Evolutionary conservation across 441 rosid species (phyloP).

Genomic region (Omphalea diandra): DNA sequence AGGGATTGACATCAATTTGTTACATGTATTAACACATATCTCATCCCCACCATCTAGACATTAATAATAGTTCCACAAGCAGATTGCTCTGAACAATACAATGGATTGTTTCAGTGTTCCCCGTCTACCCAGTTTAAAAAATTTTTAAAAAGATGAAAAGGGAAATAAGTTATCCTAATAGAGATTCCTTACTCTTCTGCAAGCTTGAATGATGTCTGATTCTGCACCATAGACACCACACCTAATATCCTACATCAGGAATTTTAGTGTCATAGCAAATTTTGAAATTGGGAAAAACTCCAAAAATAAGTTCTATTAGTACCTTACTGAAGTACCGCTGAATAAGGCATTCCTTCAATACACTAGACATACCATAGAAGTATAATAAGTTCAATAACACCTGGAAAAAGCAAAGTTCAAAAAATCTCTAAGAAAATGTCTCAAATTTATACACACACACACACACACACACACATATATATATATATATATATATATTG

Average conservation of each 20-base stretch:
- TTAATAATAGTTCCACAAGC: slow-evolving; percentile 1
- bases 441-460: no score
- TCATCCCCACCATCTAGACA: background rate
- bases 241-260: slow-evolving; percentile 44
- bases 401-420: slow-evolving; percentile 26
- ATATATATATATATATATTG: no score
- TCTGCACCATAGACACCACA: slow-evolving; percentile 34
- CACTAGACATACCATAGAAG: slow-evolving; percentile 65
- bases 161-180: slow-evolving; percentile 4
- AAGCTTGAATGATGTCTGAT: slow-evolving; percentile 40
- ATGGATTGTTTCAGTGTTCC: background rate
- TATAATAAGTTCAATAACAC: slow-evolving; percentile 57
- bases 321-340: slow-evolving; percentile 74
- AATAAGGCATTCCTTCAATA: slow-evolving; percentile 61
- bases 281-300: background rate
- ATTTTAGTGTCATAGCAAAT: slow-evolving; percentile 16
- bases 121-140: background rate
- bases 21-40: background rate
- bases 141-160: no score
- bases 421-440: slow-evolving; percentile 3
- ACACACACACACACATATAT: no score
- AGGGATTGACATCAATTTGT: slow-evolving; percentile 5
- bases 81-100: slow-evolving; percentile 10
- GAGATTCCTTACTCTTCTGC: slow-evolving; percentile 41
- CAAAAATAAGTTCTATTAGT: slow-evolving; percentile 7